A percentile compares a stretch with the other conserved stretches of the same genome.
phyloP scores from a whole-genome alignment of 495 filamentous ascomycete genomes.

The Aspergillus saccharolyticus region DNA sequence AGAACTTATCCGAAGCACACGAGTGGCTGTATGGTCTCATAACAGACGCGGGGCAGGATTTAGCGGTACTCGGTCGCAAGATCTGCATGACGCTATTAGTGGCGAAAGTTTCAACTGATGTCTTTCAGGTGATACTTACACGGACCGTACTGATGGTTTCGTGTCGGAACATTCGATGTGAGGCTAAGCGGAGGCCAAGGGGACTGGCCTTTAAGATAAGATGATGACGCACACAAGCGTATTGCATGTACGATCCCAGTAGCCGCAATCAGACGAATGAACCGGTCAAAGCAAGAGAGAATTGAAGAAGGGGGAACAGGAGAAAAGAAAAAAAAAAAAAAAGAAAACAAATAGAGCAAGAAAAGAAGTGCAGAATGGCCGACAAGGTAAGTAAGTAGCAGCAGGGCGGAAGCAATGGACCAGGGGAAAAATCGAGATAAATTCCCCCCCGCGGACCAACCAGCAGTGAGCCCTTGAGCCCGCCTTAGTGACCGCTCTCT shows the following conservation, averaged over 20 bases:
- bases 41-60: background rate
- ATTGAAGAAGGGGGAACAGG: no score
- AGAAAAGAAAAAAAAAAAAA: no score
- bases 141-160: slow-evolving; percentile 16
- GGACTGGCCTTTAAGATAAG: background rate
- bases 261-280: no score
- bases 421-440: slow-evolving; percentile 6
- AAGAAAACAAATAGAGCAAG: no score
- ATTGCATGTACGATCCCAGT: background rate
- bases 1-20: background rate
- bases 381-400: background rate
- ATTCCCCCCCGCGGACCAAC: slow-evolving; percentile 7
- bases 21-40: background rate
- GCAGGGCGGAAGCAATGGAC: background rate
- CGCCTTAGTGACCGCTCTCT: slow-evolving; percentile 14
- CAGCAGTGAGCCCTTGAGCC: background rate
- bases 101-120: background rate
- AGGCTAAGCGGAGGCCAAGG: slow-evolving; percentile 6
- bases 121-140: background rate
- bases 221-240: background rate
- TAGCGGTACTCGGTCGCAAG: background rate
- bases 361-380: background rate
- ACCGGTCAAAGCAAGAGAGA: no score
- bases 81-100: background rate
- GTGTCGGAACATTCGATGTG: slow-evolving; percentile 13